phyloP scores from a whole-genome alignment of 192 early-diverging fungal species.

The Fimicolochytrium jonesii region DNA sequence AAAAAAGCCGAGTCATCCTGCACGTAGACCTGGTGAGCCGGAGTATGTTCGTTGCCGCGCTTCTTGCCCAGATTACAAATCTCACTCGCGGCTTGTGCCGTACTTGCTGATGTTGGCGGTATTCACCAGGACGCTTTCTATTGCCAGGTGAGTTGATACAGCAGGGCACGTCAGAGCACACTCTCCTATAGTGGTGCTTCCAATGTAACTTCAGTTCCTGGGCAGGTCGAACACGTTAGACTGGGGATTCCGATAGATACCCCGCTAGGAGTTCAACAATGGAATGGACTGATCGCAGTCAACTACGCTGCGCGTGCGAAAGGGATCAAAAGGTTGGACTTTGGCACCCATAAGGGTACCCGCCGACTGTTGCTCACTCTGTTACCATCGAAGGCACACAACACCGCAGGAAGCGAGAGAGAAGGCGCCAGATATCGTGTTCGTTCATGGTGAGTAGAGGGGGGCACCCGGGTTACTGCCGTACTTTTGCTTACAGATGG shows the following conservation, averaged over 20 bases:
- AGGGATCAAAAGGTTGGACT: slow-evolving; percentile 68
- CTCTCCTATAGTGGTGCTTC: background rate
- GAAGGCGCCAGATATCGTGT: slow-evolving; percentile 60
- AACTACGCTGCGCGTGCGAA: slow-evolving; percentile 73
- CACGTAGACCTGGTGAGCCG: slow-evolving; percentile 27
- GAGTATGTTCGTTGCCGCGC: background rate
- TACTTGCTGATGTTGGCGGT: background rate
- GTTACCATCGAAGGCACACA: too few relatives aligned
- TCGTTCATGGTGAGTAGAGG: slow-evolving; percentile 59
- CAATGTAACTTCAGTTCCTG: slow-evolving; percentile 1
- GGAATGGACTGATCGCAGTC: slow-evolving; percentile 76
- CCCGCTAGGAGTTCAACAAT: slow-evolving; percentile 89
- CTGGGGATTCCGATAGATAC: slow-evolving; percentile 59
- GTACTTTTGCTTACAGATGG: too few relatives aligned
- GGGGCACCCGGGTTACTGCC: too few relatives aligned
- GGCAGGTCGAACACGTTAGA: slow-evolving; percentile 26
- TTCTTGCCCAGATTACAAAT: too few relatives aligned
- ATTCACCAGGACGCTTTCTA: slow-evolving; percentile 18
- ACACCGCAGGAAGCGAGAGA: too few relatives aligned
- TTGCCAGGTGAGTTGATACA: slow-evolving; percentile 7
- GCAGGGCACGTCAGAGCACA: background rate
- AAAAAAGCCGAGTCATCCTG: slow-evolving; percentile 13
- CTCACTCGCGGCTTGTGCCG: background rate
- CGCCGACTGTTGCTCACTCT: too few relatives aligned
- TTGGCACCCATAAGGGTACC: too few relatives aligned